Base-by-base conservation (phyloP, 2,329 filamentous ascomycete species). In the Penicillium sp. region DNA sequence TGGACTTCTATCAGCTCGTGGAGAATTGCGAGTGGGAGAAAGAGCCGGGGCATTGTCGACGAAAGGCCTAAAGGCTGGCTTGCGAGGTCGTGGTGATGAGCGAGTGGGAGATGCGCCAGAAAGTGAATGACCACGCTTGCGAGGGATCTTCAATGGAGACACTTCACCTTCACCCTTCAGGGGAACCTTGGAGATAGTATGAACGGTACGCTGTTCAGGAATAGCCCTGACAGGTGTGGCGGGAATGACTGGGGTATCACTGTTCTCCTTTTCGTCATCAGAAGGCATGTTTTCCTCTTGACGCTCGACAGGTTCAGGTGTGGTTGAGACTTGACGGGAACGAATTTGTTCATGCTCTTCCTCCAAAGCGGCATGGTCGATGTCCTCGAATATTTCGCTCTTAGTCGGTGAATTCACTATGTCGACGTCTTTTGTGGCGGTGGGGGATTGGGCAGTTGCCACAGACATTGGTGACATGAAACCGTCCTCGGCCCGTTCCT, bases 171-270 rank as follows among this genome's bases (percentile, higher is more conserved):
- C 85, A 3, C 84, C 78, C 69, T 90, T 90, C 33, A 92, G 73
- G 1, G 89, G 88, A 4, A 92, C 84, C 71, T 91, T 92, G 21
- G 87, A 89, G 0, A 89, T 85, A 0, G 89, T 92, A 68, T 89
- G 84, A 56, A 87, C 83, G n/a, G 80, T 75, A 36, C 77, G 76
- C 49, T 78, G 77, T n/a, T 78, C 63, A 0, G 74, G 71, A 13
- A 64, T 63, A 7, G 59, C 54, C 39, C 83, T 80, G 43, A 79
- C 73, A 0, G 86, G 86, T 1, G 86, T 89, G 7, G 78, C 72
- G 1, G 82, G 61, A 26, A 65, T 58, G 43, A 60, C 37, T 17
- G 51, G 36, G 9, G 54, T 13, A 3, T 52, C 43, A 5, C 54
- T 46, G 34, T 70, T 69, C 46, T 71, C 67, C 46, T 70, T 71